These are phyloP conservation scores for Eucalyptus marginata DNA, from an alignment of 345 rosid genomes.

Conservation along the genomic window DNA sequence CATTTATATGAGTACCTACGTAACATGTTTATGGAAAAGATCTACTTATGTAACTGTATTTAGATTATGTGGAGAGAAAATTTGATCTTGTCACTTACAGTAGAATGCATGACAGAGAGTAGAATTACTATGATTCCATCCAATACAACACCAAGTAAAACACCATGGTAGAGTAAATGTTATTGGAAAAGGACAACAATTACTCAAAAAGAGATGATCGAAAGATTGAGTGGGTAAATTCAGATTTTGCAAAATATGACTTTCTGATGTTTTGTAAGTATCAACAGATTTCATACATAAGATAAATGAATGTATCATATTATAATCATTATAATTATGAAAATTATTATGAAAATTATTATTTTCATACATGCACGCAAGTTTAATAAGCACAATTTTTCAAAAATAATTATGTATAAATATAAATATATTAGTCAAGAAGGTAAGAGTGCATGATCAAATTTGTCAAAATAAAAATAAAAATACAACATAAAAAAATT, in stretches of 20 bases:
- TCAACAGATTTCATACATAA: fast-evolving
- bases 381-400: neutral
- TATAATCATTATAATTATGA: fast-evolving
- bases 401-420: neutral
- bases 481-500: neutral
- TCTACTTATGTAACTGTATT: neutral
- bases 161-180: neutral
- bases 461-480: neutral
- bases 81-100: neutral
- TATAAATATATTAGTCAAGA: neutral
- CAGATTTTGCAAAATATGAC: neutral
- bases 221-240: neutral
- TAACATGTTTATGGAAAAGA: too few relatives aligned
- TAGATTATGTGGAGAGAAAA: fast-evolving
- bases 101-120: neutral
- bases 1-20: neutral
- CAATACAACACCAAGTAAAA: neutral
- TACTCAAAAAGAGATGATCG: neutral
- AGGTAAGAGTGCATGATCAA: neutral
- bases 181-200: neutral
- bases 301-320: neutral
- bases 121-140: neutral
- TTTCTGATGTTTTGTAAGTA: fast-evolving
- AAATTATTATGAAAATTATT: neutral
- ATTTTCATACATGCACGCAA: neutral